Percentiles rank a stretch among this genome's conserved stretches.
Conservation (phyloP, 2,329 filamentous ascomycete species). For the Penicillium brevicompactum region DNA sequence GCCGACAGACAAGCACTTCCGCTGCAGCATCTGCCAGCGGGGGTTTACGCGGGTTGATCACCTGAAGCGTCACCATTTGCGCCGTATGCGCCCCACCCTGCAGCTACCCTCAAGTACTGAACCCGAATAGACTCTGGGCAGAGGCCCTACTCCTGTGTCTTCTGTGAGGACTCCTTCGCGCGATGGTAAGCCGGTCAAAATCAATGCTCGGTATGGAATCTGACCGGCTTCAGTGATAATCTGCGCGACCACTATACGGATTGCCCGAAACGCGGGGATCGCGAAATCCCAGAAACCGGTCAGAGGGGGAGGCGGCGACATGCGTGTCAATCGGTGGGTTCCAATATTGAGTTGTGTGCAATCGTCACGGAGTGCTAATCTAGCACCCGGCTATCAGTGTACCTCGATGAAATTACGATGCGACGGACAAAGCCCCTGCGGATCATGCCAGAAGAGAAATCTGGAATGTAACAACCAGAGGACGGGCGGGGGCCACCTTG, state of each 20-base stretch:
- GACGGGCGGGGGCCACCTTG: constrained; percentile 18
- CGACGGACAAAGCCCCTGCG: constrained; percentile 47
- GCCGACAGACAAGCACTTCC: constrained; percentile 44
- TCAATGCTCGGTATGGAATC: not conserved
- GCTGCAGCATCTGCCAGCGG: constrained; percentile 48
- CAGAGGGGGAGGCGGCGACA: constrained; percentile 50
- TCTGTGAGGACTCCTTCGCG: constrained; percentile 49
- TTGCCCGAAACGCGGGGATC: constrained; percentile 46
- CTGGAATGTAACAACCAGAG: constrained; percentile 43
- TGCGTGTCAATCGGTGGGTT: constrained; percentile 49
- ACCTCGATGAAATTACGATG: constrained; percentile 52
- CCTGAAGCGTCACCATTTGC: constrained; percentile 50
- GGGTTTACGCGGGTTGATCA: constrained; percentile 52
- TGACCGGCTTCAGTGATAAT: constrained; percentile 40
- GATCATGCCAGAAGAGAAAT: constrained; percentile 47
- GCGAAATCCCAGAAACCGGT: constrained; percentile 47
- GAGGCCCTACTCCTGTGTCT: constrained; percentile 51
- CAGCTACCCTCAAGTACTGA: constrained; percentile 14
- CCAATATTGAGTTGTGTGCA: not conserved
- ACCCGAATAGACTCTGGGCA: constrained; percentile 45
- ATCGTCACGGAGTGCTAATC: not conserved
- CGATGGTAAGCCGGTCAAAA: constrained; percentile 39
- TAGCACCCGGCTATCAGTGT: constrained; percentile 34
- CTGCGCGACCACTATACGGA: constrained; percentile 49
- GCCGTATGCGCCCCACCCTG: constrained; percentile 39